Evolutionary conservation across 2,329 filamentous ascomycete genomes (phyloP), one percentile per base, ranked within the genome.

Genomic region (Fusarium abutilonis): DNA sequence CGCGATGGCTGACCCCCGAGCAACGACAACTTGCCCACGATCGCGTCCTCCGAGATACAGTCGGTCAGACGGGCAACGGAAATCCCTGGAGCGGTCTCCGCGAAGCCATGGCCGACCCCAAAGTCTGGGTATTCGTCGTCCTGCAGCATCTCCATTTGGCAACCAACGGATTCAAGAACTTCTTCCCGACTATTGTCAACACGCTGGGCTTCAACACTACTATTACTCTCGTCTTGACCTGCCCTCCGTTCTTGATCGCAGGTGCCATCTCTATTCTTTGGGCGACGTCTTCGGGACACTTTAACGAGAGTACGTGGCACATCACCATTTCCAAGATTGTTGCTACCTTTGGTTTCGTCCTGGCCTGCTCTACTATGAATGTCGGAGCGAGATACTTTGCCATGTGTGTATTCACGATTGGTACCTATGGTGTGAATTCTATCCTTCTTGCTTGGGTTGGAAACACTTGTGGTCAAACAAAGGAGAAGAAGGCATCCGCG

Each of bases 201-300:
- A 80, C 79, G 0, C 76, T 84, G 0, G 78, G 79, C 0, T 83
- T 81, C 70, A 75, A 71, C 52, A 77, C 70, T 0, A 83, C 79
- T 0, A 74, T 82, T 29, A 83, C 82, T 0, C 74, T 84, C 0
- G 75, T 81, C 2, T 74, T 85, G 15, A 83, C 81, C 0, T 80
- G 78, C 32, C 82, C 82, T 0, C 82, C 82, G 0, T 84, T 80
- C 68, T 66, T 82, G 15, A 68, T 81, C 40, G 80, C 82, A 0
- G 79, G 58, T 4, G 26, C 52, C 10, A 34, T 68, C 3, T 70
- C 68, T 0, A 62, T 70, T 3, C 26, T 53, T 2, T 67, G 68
- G 34, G 64, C 67, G 0, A 68, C 56, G 39, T 70, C 64, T 4
- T 68, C 59, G 4, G 67, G 64, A 0, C 68, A 23, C 68, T 66